These are phyloP conservation scores for Schoenoplectus tabernaemontani DNA, from an alignment of 202 grass and related monocot species.

Conservation along the genomic window DNA sequence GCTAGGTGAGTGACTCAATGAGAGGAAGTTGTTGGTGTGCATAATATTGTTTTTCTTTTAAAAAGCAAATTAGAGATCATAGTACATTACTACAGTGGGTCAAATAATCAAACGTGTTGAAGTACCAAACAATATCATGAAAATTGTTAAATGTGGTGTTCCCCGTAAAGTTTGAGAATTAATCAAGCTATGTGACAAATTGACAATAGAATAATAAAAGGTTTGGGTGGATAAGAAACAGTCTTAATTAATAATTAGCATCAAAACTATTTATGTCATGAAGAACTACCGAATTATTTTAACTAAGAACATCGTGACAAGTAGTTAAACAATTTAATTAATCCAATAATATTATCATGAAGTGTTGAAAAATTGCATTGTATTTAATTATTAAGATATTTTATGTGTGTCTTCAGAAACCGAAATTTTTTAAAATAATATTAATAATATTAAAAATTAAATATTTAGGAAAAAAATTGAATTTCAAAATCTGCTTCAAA, in stretches of 20 bases:
- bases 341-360: neutral
- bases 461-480: too few species aligned
- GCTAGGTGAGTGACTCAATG: too few species aligned
- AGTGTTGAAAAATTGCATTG: too few species aligned
- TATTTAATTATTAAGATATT: too few species aligned
- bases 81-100: too few species aligned
- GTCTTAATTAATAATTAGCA: neutral
- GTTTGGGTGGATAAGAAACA: neutral
- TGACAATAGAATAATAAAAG: neutral
- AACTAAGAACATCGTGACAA: neutral
- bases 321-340: neutral
- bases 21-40: too few species aligned
- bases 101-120: neutral
- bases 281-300: neutral
- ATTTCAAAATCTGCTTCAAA: too few species aligned
- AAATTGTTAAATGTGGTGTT: neutral
- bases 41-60: too few species aligned
- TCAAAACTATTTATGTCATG: neutral
- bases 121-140: neutral
- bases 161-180: neutral
- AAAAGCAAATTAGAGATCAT: too few species aligned
- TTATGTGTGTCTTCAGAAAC: too few species aligned
- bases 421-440: too few species aligned
- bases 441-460: too few species aligned
- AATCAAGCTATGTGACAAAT: neutral